Evolutionary conservation across 2,329 filamentous ascomycete species (phyloP), one percentile per base, ranked within the genome.

Genomic region (Fusarium temperatum): DNA sequence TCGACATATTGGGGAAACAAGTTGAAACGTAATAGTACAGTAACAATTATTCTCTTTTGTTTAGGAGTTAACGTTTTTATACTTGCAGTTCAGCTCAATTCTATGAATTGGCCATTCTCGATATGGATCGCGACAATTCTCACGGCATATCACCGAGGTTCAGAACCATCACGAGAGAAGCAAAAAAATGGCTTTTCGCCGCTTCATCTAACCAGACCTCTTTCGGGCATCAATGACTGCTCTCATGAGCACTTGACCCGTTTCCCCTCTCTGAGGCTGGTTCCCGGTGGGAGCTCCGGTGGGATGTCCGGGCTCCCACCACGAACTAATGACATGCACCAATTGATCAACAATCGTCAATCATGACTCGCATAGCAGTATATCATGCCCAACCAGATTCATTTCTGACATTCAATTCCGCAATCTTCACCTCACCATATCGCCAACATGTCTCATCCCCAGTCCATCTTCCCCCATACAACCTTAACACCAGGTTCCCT

Each of bases 381-480:
- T 54, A 38, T 54, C 11, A 54, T 28, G 3, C 3, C 0, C 5
- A 17, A 8, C 5, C 6, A 22, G 14, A 22, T 4, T 2, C 2
- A 9, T 3, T 22, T 17, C 10, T 38, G 12, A 38, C 0, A 28
- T 12, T 7, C 10, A 17, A 9, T 22, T 10, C 18, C 2, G 1
- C 24, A 0, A 28, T 13, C 20, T 28, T 39, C 24, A 39, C 11
- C 1, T 39, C 10, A 1, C 0, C 10, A 26, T 13, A 28, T 3
- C 24, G 20, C 35, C 22, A 38, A 6, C 15, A 73, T 73, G 71
- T 71, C 71, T 51, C 70, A 73, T 24, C 71, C 71, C 13, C 71
- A 73, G 24, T 71, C 54, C 3, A 36, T 63, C 18, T 74, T 73
- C 22, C 30, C 17, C 1, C 70, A 72, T 26, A 71, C 71, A 4